Base-by-base conservation (phyloP, 768 basidiomycete genomes). In the Trametes coccinea region DNA sequence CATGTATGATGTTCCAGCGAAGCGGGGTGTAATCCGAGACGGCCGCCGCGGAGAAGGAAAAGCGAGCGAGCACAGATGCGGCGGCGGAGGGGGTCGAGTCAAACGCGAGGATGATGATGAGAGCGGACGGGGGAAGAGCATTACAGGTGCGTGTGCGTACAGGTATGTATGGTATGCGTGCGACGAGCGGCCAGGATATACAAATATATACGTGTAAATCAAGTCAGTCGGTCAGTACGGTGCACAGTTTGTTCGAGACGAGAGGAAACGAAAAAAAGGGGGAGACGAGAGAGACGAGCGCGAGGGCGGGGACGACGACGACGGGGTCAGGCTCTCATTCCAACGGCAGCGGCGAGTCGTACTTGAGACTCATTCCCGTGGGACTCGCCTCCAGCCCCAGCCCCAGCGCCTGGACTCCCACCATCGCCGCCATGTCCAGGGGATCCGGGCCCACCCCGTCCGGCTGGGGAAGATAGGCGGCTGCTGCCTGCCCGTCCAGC, bases 301-400 rank as follows among this genome's bases (percentile, higher is more conserved):
- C 11, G 54, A 39, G 22, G 16, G 48, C 60, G 47, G 6, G 17
- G 17, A 5, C 39, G 13, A 43, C 39, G 40, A 54, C 17, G 49
- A 41, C 31, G 37, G 6, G 40, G 17, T 61, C 64, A 71, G 47
- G 65, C 69, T 66, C 69, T 69, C 69, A 72, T 70, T 67, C 71
- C 71, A 68, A 72, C 65, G 59, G 66, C 61, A 67, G 68, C 61
- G 67, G 67, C 49, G 67, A 68, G 59, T 69, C 70, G 70, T 67
- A 71, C 70, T 70, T 71, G 67, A 70, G 63, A 51, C 61, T 61
- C 65, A 61, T 62, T 52, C 59, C 67, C 56, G 48, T 46, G 57
- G 61, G 64, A 34, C 62, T 68, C 61, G 46, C 67, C 67, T 31
- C 57, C 60, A 53, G 48, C 47, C 53, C 53, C 61, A 30, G 33